Base-by-base conservation (phyloP, 139 green algal genomes). In the Bryopsis sp. region DNA sequence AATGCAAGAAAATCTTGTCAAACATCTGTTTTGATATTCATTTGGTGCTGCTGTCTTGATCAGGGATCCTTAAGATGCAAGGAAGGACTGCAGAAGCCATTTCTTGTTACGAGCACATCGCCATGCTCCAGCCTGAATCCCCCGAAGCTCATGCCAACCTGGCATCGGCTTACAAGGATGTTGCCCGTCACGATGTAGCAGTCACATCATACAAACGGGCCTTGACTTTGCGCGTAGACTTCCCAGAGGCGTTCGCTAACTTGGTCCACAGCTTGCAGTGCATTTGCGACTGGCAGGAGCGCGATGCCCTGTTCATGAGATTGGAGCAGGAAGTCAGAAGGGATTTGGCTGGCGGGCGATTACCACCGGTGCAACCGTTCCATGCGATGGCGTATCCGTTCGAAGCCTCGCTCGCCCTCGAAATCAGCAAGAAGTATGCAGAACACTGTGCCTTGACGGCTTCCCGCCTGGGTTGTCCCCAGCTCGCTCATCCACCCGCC, bases 331-430 rank as follows among this genome's bases (percentile, higher is more conserved):
- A 87, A 59, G 76, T 92, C n/a, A 59, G 66, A 39, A 58, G 64
- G 0, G 84, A 95, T 58, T 65, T 96, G 26, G 69, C 73, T 1
- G 67, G 39, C 0, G 80, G 80, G 2, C 62, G 80, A 3, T 67
- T 94, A 68, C 90, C 90, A 0, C 67, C 73, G 65, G 31, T 91
- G 88, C 90, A 96, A 78, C 90, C 90, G n/a, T 96, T 96, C 81
- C 90, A 96, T 65, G 89, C 87, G 37, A 92, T 96, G 79, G 85
- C 89, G 0, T 95, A 96, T 72, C 86, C 90, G 26, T 88, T 96
- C 71, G 36, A 67, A 26, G 76, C 84, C 1, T 78, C 86, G 47
- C 80, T 96, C 24, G 82, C 83, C 2, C 73, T 88, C 28, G 64
- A 74, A 24, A 88, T 93, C 60, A 74, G 61, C 48, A 36, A 39